These are phyloP conservation scores for Metarhizium album DNA, from an alignment of 2,329 filamentous ascomycete genomes.

Conservation along the genomic window DNA sequence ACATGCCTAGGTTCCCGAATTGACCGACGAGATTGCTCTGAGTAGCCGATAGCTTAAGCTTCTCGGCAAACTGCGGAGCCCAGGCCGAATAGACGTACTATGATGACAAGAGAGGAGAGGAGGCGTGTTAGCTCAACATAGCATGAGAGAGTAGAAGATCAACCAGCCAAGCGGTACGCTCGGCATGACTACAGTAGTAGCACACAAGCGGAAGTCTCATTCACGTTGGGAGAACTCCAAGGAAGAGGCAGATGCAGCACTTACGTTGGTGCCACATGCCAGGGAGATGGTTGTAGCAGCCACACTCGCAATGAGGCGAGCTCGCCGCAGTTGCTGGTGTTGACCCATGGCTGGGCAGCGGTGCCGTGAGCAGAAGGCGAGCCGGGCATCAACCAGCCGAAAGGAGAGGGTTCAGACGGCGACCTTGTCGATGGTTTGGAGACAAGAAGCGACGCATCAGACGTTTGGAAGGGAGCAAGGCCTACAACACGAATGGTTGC, in stretches of 20 bases:
- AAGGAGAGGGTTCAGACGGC: neutral
- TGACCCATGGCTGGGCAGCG: constrained; percentile 14
- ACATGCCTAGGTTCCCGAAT: constrained; percentile 89
- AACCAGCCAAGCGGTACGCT: no score
- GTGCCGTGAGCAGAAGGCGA: neutral
- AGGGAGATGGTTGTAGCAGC: constrained; percentile 78
- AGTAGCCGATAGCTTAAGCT: constrained; percentile 78
- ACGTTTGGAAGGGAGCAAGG: neutral
- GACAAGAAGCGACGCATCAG: neutral
- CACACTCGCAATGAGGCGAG: constrained; percentile 70
- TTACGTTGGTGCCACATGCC: constrained; percentile 86
- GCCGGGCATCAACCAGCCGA: neutral
- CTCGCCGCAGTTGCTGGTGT: constrained; percentile 38
- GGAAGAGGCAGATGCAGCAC: constrained; percentile 14
- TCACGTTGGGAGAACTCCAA: no score
- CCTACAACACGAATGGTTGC: neutral
- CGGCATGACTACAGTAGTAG: no score
- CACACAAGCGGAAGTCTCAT: no score
- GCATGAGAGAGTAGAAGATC: neutral
- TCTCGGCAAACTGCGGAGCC: constrained; percentile 89
- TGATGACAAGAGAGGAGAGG: constrained; percentile 7
- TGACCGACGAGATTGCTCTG: constrained; percentile 84
- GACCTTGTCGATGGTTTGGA: neutral
- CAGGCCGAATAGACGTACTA: constrained; percentile 98
- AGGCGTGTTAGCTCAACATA: constrained; percentile 1